These are phyloP conservation scores for Pseudopithomyces chartarum DNA, from an alignment of 2,329 filamentous ascomycete species.

Conservation along the genomic window DNA sequence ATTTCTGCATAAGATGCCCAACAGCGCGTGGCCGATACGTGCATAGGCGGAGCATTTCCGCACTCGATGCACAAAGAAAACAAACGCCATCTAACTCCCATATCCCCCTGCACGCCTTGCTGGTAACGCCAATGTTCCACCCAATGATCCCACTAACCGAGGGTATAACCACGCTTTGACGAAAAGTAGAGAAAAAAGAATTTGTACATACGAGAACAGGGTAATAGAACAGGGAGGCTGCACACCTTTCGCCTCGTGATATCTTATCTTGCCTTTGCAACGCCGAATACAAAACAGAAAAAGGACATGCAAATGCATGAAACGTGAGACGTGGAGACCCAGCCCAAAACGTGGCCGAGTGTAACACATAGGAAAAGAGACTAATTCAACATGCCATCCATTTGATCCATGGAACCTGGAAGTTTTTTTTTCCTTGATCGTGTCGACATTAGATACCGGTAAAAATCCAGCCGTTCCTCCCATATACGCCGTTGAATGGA, in stretches of 20 bases:
- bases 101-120: constrained; percentile 1
- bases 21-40: background rate
- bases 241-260: constrained; percentile 29
- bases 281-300: constrained; percentile 21
- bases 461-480: background rate
- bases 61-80: constrained; percentile 8
- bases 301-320: background rate
- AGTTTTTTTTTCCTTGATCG: background rate
- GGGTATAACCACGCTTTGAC: constrained; percentile 28
- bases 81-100: constrained; percentile 13
- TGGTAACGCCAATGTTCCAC: background rate
- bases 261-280: constrained; percentile 30
- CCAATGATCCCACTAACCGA: constrained; percentile 13
- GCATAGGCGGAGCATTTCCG: background rate
- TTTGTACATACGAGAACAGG: constrained; percentile 19
- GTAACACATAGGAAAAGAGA: background rate
- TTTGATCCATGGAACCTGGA: background rate
- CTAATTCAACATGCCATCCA: background rate
- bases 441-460: constrained; percentile 5
- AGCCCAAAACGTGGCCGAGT: background rate
- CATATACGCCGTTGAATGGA: background rate
- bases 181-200: constrained; percentile 11
- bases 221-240: constrained; percentile 19
- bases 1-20: background rate
- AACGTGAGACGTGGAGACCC: background rate